These are phyloP conservation scores for Adenanthera pavonina DNA, from an alignment of 306 rosid genomes.

Conservation along the genomic window DNA sequence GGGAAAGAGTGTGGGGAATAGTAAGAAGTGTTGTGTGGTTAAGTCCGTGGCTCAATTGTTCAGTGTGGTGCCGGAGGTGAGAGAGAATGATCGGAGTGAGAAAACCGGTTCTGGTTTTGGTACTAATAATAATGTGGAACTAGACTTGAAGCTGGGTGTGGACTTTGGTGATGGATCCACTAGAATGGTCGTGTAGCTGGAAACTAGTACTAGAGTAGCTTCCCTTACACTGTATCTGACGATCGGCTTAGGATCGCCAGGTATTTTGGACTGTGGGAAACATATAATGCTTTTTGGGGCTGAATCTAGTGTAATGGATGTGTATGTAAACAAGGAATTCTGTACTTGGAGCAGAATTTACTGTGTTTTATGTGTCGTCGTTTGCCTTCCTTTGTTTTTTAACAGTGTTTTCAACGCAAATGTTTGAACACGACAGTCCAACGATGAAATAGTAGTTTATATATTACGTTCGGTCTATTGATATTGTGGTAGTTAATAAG, in stretches of 20 bases:
- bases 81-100: not conserved
- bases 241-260: not conserved
- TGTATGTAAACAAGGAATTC: not conserved
- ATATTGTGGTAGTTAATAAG: too few species aligned
- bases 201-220: not conserved
- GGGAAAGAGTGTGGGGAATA: not conserved
- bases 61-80: slow-evolving; percentile 49
- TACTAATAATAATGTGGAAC: slow-evolving; percentile 41
- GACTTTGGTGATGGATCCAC: slow-evolving; percentile 23
- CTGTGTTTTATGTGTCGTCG: not conserved
- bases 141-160: slow-evolving; percentile 57
- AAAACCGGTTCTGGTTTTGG: not conserved
- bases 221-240: not conserved
- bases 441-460: too few species aligned
- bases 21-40: slow-evolving; percentile 61
- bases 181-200: slow-evolving; percentile 37
- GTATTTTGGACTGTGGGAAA: not conserved
- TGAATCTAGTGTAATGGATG: not conserved
- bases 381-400: not conserved
- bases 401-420: not conserved
- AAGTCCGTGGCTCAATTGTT: slow-evolving; percentile 71
- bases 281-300: not conserved
- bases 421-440: not conserved
- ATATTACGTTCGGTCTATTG: too few species aligned
- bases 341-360: not conserved